A percentile compares a stretch with the other conserved stretches of the same genome.
Evolutionary conservation across 139 green algal genomes (phyloP).

Genomic region (Picochlorum sp.): DNA sequence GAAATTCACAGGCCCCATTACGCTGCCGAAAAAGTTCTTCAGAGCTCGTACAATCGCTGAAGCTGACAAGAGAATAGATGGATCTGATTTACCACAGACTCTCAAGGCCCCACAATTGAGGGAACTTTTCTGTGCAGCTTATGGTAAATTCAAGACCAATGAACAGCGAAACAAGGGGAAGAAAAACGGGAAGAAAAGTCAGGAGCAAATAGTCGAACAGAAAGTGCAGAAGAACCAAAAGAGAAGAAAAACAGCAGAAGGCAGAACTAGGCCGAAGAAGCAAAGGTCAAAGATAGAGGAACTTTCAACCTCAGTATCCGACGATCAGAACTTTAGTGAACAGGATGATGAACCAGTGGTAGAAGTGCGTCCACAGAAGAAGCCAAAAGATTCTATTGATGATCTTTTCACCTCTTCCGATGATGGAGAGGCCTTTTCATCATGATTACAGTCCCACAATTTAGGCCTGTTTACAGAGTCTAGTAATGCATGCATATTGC

Average conservation of each 20-base stretch:
- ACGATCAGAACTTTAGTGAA: too few relatives aligned
- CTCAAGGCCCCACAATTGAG: background rate
- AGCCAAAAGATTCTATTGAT: background rate
- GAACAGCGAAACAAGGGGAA: too few relatives aligned
- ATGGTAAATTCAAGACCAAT: too few relatives aligned
- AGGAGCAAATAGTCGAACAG: background rate
- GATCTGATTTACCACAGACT: constrained; percentile 1
- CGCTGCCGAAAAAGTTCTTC: background rate
- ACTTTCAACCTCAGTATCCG: too few relatives aligned
- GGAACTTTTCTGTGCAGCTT: background rate
- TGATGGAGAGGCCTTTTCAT: background rate
- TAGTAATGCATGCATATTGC: too few relatives aligned
- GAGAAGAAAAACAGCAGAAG: background rate
- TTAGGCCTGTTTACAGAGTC: too few relatives aligned
- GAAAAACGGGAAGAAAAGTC: background rate
- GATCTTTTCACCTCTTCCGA: background rate
- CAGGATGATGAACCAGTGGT: background rate
- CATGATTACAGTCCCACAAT: background rate
- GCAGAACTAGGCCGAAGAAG: background rate
- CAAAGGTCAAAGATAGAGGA: background rate
- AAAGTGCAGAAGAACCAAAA: background rate
- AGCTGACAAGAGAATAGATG: constrained; percentile 1
- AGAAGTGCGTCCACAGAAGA: background rate
- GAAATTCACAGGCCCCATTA: constrained; percentile 1
- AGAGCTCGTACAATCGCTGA: background rate